These are phyloP conservation scores for Lentinula lateritia DNA, from an alignment of 768 basidiomycete genomes.

Conservation along the genomic window DNA sequence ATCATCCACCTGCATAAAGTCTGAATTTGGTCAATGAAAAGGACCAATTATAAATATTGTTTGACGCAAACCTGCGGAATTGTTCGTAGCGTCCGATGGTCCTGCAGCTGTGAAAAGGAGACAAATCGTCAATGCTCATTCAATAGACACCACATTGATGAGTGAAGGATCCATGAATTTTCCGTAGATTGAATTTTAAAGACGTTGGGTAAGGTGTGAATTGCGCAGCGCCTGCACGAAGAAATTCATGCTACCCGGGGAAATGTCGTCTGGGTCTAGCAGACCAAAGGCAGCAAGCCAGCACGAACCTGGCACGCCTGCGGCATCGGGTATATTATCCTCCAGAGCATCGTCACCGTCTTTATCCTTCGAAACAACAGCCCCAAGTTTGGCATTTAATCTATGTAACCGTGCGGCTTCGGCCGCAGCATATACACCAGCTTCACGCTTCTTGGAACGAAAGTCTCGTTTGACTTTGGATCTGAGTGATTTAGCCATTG, in stretches of 20 bases:
- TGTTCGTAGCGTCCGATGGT: constrained; percentile 15
- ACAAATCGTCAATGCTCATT: constrained; percentile 35
- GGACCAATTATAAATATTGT: constrained; percentile 11
- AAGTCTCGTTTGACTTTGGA: constrained; percentile 78
- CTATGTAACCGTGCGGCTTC: constrained; percentile 75
- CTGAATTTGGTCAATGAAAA: constrained; percentile 7
- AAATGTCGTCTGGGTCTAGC: constrained; percentile 54
- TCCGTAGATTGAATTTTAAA: constrained; percentile 3
- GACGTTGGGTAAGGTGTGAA: constrained; percentile 10
- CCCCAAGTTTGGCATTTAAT: constrained; percentile 59
- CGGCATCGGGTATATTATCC: constrained; percentile 28
- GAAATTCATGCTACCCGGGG: constrained; percentile 38
- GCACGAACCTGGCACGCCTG: constrained; percentile 58
- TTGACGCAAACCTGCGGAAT: constrained; percentile 26
- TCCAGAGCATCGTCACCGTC: constrained; percentile 28
- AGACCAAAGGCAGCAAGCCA: constrained; percentile 52
- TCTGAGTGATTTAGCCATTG: constrained; percentile 80
- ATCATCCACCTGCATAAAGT: constrained; percentile 52
- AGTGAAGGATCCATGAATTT: constrained; percentile 17
- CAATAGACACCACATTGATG: constrained; percentile 2
- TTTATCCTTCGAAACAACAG: constrained; percentile 36
- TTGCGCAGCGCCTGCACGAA: constrained; percentile 14
- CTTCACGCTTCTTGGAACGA: constrained; percentile 71
- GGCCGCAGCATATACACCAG: constrained; percentile 68
- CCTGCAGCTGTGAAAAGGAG: constrained; percentile 26